Conservation (phyloP, 257 asterid genomes). For the Solanum ahanhuiri region DNA sequence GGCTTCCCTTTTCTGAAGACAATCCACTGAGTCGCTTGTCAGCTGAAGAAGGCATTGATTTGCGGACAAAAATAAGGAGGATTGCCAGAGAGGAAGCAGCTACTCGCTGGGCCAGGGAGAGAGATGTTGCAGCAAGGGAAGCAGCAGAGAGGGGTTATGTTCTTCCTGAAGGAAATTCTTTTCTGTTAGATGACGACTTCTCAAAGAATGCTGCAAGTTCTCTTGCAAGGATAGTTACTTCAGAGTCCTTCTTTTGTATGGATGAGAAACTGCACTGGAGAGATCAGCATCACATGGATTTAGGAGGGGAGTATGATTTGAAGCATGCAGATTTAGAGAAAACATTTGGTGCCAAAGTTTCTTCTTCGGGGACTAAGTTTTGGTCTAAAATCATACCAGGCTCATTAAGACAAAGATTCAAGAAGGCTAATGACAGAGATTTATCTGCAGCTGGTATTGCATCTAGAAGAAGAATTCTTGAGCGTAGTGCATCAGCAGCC, state of each 20-base stretch:
- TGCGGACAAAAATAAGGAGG: conserved; percentile 80
- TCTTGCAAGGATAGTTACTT: conserved; percentile 40
- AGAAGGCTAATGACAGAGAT: conserved; percentile 63
- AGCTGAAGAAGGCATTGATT: conserved; percentile 84
- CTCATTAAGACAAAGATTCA: conserved; percentile 38
- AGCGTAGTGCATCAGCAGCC: conserved; percentile 82
- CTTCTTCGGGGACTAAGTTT: conserved; percentile 34
- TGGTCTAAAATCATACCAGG: conserved; percentile 70
- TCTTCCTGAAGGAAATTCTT: conserved; percentile 37
- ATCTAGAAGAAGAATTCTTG: conserved; percentile 73
- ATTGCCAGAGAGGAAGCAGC: conserved; percentile 76
- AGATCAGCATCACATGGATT: conserved; percentile 97
- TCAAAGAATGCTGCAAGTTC: conserved; percentile 36
- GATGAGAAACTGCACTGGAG: conserved; percentile 86
- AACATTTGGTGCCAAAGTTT: conserved; percentile 70
- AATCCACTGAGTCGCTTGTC: conserved; percentile 58
- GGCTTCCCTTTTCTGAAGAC: conserved; percentile 77
- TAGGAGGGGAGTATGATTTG: conserved; percentile 86
- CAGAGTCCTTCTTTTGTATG: conserved; percentile 49
- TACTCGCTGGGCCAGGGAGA: conserved; percentile 58
- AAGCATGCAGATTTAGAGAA: conserved; percentile 96
- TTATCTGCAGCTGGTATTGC: conserved; percentile 38
- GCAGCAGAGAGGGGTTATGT: conserved; percentile 79
- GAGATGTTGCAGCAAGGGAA: conserved; percentile 68
- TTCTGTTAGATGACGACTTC: conserved; percentile 36